A percentile compares a stretch with the other conserved stretches of the same genome.
phyloP scores from a whole-genome alignment of 129 eudicot species.

The Rutidosis leptorrhynchoides region DNA sequence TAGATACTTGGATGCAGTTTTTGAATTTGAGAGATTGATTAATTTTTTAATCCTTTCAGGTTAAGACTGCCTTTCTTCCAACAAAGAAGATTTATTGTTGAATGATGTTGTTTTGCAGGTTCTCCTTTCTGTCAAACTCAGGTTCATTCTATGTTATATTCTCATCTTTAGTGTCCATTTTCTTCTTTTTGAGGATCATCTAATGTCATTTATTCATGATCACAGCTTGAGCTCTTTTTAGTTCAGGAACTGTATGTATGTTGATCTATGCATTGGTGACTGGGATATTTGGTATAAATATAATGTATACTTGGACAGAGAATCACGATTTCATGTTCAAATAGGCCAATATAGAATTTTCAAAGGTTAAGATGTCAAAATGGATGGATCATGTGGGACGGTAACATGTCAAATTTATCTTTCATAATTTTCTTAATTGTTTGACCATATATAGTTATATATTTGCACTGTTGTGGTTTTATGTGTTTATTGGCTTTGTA shows the following conservation, averaged over 20 bases:
- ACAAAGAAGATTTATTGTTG: no score
- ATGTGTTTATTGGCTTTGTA: no score
- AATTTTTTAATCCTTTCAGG: no score
- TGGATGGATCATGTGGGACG: conserved; percentile 1
- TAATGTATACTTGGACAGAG: conserved; percentile 73
- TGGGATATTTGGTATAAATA: conserved; percentile 87
- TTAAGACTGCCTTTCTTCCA: no score
- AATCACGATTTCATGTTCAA: conserved; percentile 73
- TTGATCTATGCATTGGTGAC: conserved; percentile 70
- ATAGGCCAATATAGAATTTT: conserved; percentile 53
- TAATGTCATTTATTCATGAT: neutral
- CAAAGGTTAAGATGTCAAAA: conserved; percentile 6
- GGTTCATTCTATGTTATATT: conserved; percentile 33
- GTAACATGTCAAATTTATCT: no score
- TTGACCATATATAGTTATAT: no score
- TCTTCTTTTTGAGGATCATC: conserved; percentile 1
- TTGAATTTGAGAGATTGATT: no score
- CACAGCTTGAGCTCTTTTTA: conserved; percentile 89
- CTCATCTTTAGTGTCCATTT: conserved; percentile 1
- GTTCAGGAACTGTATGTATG: conserved; percentile 74
- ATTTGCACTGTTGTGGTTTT: no score
- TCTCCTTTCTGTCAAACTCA: no score
- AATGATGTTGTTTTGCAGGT: no score
- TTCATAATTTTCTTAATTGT: no score
- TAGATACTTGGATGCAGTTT: no score